Evolutionary conservation across 139 green algal genomes (phyloP).

Genomic region (Nannochloris sp.): DNA sequence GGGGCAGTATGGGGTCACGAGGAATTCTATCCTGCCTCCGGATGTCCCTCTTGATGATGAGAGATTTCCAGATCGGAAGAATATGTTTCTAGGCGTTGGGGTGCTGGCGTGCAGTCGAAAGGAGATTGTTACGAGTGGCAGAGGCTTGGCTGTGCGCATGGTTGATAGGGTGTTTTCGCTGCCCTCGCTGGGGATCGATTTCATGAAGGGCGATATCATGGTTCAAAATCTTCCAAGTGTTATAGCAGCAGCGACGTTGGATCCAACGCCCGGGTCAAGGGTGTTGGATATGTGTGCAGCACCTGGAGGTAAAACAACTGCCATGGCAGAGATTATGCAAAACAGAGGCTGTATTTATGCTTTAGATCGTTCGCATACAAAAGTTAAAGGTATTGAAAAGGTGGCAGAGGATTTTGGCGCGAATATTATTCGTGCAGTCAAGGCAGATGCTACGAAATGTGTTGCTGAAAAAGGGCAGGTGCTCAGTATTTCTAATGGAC

Average conservation of each 20-base stretch:
- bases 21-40: conserved; percentile 38
- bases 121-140: conserved; percentile 52
- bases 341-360: conserved; percentile 61
- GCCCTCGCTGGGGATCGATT: conserved; percentile 35
- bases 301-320: conserved; percentile 84
- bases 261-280: conserved; percentile 18
- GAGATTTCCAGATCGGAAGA: conserved; percentile 7
- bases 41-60: background rate
- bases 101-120: conserved; percentile 35
- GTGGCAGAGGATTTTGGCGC: conserved; percentile 64
- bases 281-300: conserved; percentile 84
- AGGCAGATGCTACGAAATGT: conserved; percentile 58
- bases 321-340: conserved; percentile 76
- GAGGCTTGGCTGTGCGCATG: conserved; percentile 53
- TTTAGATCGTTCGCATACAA: conserved; percentile 74
- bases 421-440: conserved; percentile 51
- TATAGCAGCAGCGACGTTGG: conserved; percentile 37
- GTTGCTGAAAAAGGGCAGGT: background rate
- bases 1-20: conserved; percentile 50
- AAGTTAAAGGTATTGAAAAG: conserved; percentile 37
- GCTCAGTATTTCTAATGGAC: background rate
- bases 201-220: conserved; percentile 38
- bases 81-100: conserved; percentile 59
- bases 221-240: conserved; percentile 80
- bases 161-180: conserved; percentile 42